Percentiles rank a stretch among this genome's conserved stretches.
phyloP scores from a whole-genome alignment of 495 filamentous ascomycete genomes.

The Aspergillus bertholletiae region DNA sequence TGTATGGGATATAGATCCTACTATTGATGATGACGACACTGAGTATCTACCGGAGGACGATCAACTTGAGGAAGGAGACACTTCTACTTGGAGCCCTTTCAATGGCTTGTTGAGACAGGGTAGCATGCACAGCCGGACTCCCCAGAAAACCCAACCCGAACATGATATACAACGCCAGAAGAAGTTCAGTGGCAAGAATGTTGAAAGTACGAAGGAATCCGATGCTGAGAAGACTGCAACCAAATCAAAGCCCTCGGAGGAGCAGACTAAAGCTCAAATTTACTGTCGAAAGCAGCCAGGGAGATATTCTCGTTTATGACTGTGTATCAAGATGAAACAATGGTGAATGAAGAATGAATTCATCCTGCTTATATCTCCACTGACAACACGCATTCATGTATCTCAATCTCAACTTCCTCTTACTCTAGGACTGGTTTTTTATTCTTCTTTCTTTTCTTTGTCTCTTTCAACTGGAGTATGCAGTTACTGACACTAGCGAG shows the following conservation, averaged over 20 bases:
- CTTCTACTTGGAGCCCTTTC: neutral
- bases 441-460: neutral
- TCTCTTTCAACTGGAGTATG: no score
- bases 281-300: neutral
- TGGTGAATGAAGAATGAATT: neutral
- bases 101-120: neutral
- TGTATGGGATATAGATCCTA: neutral
- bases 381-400: neutral
- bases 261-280: neutral
- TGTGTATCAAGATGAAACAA: neutral
- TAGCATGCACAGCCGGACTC: neutral
- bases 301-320: neutral
- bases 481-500: no score
- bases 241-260: neutral
- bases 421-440: no score
- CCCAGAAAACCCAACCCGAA: neutral
- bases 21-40: neutral
- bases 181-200: neutral
- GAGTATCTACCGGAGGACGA: neutral
- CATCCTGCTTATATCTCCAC: neutral
- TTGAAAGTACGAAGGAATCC: neutral
- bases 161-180: neutral
- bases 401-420: neutral
- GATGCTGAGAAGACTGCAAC: neutral
- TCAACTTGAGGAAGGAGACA: neutral